These are phyloP conservation scores for Candida suzukii DNA, from an alignment of 805 yeast species.

Conservation along the genomic window DNA sequence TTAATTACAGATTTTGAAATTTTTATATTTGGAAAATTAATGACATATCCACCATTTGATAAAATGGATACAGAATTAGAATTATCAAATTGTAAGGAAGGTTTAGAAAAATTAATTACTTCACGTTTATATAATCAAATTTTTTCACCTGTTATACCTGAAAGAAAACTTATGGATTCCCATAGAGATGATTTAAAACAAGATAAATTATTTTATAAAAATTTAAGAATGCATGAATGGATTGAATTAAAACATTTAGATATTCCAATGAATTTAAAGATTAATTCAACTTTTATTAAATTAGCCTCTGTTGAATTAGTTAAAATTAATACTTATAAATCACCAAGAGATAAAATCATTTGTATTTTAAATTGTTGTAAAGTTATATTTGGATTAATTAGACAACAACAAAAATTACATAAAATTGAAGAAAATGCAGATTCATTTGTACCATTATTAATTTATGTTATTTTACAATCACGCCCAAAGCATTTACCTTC, in stretches of 20 bases:
- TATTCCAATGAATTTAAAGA: constrained; percentile 42
- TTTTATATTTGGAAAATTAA: constrained; percentile 62
- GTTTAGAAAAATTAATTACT: constrained; percentile 89
- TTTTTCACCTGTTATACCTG: constrained; percentile 61
- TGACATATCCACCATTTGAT: constrained; percentile 64
- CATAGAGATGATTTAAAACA: constrained; percentile 57
- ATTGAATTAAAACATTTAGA: constrained; percentile 73
- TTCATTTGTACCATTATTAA: constrained; percentile 82
- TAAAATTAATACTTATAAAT: constrained; percentile 76
- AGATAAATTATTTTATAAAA: constrained; percentile 54
- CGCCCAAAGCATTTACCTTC: constrained; percentile 61
- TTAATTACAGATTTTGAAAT: constrained; percentile 68
- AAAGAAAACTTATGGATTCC: constrained; percentile 36
- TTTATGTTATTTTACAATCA: constrained; percentile 69
- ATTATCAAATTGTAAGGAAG: constrained; percentile 74
- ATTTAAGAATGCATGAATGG: constrained; percentile 37
- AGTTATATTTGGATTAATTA: constrained; percentile 80
- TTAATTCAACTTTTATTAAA: constrained; percentile 46
- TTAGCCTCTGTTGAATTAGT: constrained; percentile 69
- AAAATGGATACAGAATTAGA: constrained; percentile 49
- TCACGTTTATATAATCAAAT: constrained; percentile 72
- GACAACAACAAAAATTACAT: constrained; percentile 36
- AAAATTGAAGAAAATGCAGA: constrained; percentile 83
- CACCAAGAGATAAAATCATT: constrained; percentile 91
- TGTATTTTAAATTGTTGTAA: constrained; percentile 90